phyloP scores from a whole-genome alignment of 208 protist species.

The Wallacemonas rigidus region DNA sequence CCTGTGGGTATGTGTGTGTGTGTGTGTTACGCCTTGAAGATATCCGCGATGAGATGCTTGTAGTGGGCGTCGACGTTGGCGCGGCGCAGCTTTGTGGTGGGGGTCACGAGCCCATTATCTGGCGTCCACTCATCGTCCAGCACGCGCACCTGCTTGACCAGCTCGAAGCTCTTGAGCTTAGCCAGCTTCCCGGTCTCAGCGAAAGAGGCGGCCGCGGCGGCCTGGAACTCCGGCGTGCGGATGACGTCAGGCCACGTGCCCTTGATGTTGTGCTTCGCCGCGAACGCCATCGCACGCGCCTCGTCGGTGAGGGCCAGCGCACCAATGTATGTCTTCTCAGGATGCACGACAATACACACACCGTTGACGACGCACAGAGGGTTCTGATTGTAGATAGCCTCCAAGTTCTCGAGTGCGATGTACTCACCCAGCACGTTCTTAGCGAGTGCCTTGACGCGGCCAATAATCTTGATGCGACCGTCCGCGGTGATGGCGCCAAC shows the following conservation, averaged over 20 bases:
- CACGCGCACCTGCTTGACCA: constrained; percentile 59
- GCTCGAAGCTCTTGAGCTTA: constrained; percentile 43
- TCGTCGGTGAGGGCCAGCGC: constrained; percentile 60
- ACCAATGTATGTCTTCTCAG: constrained; percentile 39
- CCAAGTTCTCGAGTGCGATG: constrained; percentile 87
- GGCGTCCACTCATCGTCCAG: constrained; percentile 75
- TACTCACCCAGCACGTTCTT: constrained; percentile 93
- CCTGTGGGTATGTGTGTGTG: no score
- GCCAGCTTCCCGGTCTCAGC: constrained; percentile 33
- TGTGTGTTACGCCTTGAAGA: constrained; percentile 46
- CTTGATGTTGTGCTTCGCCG: constrained; percentile 36
- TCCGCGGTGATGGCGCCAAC: constrained; percentile 62
- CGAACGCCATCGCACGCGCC: constrained; percentile 45
- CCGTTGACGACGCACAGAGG: constrained; percentile 55
- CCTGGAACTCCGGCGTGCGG: constrained; percentile 41
- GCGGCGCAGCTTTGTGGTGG: constrained; percentile 72
- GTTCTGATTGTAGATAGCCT: constrained; percentile 70
- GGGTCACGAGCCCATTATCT: constrained; percentile 75
- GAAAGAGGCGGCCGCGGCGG: constrained; percentile 50
- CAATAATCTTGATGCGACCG: constrained; percentile 74
- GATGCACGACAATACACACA: constrained; percentile 53
- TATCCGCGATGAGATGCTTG: constrained; percentile 47
- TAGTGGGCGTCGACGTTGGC: constrained; percentile 50
- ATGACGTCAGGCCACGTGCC: constrained; percentile 39
- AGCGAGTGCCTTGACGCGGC: constrained; percentile 90